Conservation (phyloP, 345 rosid genomes). For the Bretschneidera sinensis region DNA sequence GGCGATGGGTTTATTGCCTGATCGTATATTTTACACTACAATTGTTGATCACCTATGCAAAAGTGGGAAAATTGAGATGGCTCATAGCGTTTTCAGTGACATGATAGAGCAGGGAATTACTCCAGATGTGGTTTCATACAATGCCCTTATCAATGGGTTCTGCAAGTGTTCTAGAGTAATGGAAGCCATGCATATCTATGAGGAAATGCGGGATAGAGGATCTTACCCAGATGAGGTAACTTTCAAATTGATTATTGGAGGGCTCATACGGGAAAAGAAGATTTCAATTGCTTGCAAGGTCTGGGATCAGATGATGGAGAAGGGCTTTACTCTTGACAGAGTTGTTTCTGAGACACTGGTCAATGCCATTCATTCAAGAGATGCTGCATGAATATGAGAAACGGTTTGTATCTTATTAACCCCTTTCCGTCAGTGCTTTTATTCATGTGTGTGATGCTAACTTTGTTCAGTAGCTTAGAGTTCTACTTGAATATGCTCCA, state of each 20-base stretch:
- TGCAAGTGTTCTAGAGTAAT: conserved; percentile 56
- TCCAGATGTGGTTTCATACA: conserved; percentile 76
- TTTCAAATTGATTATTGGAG: conserved; percentile 75
- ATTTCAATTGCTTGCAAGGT: conserved; percentile 57
- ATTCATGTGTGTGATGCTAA: conserved; percentile 3
- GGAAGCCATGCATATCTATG: conserved; percentile 58
- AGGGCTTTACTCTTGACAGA: conserved; percentile 87
- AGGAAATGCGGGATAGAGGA: conserved; percentile 67
- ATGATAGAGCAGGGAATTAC: conserved; percentile 66
- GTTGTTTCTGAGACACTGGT: conserved; percentile 62
- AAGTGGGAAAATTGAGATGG: conserved; percentile 64
- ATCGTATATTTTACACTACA: conserved; percentile 73
- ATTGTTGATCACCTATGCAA: conserved; percentile 75
- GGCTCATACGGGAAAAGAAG: conserved; percentile 62
- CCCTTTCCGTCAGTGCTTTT: neutral
- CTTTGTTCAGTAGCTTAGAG: neutral
- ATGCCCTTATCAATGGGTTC: conserved; percentile 73
- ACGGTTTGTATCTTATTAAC: conserved; percentile 18
- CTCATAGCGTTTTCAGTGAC: conserved; percentile 52
- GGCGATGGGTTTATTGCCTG: conserved; percentile 50
- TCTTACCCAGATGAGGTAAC: conserved; percentile 75
- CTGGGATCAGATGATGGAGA: conserved; percentile 99
- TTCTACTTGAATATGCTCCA: neutral
- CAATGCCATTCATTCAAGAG: conserved; percentile 38
- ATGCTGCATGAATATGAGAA: conserved; percentile 25